Evolutionary conservation across 2,329 filamentous ascomycete species (phyloP).

Genomic region (Scedosporium aurantiacum): DNA sequence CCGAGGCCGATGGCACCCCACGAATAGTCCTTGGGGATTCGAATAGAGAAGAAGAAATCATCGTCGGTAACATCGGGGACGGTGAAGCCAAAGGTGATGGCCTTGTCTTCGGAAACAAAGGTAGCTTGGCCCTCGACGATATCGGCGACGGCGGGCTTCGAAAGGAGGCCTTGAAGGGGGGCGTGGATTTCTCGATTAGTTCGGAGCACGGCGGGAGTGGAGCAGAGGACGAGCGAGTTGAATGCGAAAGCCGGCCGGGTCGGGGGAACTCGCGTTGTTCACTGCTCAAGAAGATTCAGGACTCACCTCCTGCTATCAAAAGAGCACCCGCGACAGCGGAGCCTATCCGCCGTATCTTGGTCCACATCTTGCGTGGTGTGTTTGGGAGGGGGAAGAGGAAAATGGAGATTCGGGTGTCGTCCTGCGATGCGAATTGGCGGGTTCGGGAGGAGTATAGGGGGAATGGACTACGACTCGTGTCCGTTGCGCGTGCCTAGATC

Average conservation of each 20-base stretch:
- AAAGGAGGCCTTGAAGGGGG: constrained; percentile 9
- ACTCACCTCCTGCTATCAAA: constrained; percentile 1
- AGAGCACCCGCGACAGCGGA: constrained; percentile 1
- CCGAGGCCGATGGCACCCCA: constrained; percentile 48
- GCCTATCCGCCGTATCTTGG: not conserved
- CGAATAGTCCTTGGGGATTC: constrained; percentile 30
- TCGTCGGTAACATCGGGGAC: constrained; percentile 33
- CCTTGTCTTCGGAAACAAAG: constrained; percentile 31
- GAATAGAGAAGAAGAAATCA: constrained; percentile 44
- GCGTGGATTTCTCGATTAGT: not conserved
- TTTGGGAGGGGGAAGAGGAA: not conserved
- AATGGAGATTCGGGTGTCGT: not conserved
- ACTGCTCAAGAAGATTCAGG: not conserved
- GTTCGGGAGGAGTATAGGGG: no score
- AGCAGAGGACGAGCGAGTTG: not conserved
- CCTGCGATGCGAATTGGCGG: no score
- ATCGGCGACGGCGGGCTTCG: constrained; percentile 15
- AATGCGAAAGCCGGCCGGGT: not conserved
- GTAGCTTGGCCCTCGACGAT: constrained; percentile 23
- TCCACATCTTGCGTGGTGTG: not conserved
- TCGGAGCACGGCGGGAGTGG: not conserved
- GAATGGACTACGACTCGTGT: no score
- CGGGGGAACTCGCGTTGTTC: not conserved
- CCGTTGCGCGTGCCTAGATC: no score
- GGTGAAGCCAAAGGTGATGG: constrained; percentile 38